These are phyloP conservation scores for Psidium friedrichsthalianum DNA, from an alignment of 345 rosid genomes.

Conservation along the genomic window DNA sequence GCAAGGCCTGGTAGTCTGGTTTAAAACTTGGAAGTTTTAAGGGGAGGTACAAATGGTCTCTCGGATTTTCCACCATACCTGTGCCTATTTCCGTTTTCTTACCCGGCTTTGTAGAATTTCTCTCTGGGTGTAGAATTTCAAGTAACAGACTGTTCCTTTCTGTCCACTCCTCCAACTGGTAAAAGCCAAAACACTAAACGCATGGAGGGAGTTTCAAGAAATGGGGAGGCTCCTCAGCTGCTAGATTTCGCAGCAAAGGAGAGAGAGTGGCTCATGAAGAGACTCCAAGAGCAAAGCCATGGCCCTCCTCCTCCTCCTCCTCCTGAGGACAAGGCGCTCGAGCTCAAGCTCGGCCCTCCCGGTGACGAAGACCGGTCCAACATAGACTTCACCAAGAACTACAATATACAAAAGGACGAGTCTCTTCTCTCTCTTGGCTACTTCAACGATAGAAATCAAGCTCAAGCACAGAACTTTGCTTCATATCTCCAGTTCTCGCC, in stretches of 20 bases:
- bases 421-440: constrained; percentile 38
- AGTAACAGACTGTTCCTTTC: neutral
- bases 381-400: neutral
- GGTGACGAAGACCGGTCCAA: constrained; percentile 32
- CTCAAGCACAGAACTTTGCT: neutral
- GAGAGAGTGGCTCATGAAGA: constrained; percentile 33
- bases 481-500: neutral
- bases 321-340: constrained; percentile 58
- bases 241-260: constrained; percentile 29
- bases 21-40: neutral
- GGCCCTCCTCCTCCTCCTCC: constrained; percentile 14
- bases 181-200: neutral
- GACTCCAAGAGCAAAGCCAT: constrained; percentile 6
- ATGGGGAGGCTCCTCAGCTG: constrained; percentile 23
- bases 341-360: constrained; percentile 90
- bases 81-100: neutral
- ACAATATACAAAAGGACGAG: constrained; percentile 3
- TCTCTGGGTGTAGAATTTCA: neutral
- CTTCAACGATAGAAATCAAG: constrained; percentile 9
- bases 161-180: neutral
- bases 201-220: neutral
- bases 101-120: neutral
- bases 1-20: neutral
- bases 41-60: neutral
- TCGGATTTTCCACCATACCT: neutral